Evolutionary conservation across 2,329 filamentous ascomycete species (phyloP).

Genomic region (Diaporthe sp.): DNA sequence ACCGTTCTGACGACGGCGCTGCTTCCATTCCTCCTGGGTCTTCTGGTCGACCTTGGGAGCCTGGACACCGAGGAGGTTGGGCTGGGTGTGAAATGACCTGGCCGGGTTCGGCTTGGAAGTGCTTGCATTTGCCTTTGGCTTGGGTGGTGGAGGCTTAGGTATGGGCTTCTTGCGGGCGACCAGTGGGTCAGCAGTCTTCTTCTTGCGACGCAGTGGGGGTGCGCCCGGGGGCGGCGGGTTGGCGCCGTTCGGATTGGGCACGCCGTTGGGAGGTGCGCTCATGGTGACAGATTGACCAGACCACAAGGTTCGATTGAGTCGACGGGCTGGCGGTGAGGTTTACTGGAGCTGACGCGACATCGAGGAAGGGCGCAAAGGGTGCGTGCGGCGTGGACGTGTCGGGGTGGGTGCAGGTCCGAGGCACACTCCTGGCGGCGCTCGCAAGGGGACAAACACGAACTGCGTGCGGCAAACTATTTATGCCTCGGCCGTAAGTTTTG

Average conservation of each 20-base stretch:
- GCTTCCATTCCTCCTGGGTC: slow-evolving; percentile 54
- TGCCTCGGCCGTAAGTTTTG: too few relatives aligned
- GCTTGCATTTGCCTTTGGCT: slow-evolving; percentile 47
- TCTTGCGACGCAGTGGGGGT: slow-evolving; percentile 58
- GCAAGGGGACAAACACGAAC: not conserved
- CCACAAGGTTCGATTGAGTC: not conserved
- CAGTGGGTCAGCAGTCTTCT: slow-evolving; percentile 71
- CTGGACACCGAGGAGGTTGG: slow-evolving; percentile 42
- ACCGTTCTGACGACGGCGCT: slow-evolving; percentile 60
- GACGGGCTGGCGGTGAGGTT: not conserved
- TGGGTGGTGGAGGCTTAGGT: slow-evolving; percentile 50
- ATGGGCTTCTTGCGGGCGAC: slow-evolving; percentile 70
- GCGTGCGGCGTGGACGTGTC: not conserved
- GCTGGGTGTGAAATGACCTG: slow-evolving; percentile 37
- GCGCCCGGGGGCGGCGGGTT: slow-evolving; percentile 42
- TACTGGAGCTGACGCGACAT: slow-evolving; percentile 7
- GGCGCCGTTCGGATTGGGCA: slow-evolving; percentile 44
- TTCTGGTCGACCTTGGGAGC: slow-evolving; percentile 45
- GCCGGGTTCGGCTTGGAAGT: slow-evolving; percentile 44
- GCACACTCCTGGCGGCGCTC: slow-evolving; percentile 22
- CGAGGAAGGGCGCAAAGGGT: slow-evolving; percentile 6
- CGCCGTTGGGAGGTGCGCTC: slow-evolving; percentile 58
- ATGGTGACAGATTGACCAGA: slow-evolving; percentile 50
- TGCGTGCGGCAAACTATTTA: not conserved
- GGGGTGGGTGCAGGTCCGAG: slow-evolving; percentile 10